Percentiles rank a stretch among this genome's conserved stretches.
phyloP scores from a whole-genome alignment of 345 rosid genomes.

The Populus pruinosa region DNA sequence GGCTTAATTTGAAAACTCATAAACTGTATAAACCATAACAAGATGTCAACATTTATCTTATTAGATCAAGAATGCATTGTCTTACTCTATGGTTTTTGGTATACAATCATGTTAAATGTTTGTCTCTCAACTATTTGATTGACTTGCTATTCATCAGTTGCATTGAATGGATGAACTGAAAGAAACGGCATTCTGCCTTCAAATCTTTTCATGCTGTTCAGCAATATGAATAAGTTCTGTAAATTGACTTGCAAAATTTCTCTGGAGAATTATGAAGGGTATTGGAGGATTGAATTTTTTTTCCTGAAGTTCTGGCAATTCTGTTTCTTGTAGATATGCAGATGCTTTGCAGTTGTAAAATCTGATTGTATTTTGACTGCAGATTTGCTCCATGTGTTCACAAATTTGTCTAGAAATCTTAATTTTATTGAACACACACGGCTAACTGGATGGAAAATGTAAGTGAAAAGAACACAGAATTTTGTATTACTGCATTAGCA shows the following conservation, averaged over 20 bases:
- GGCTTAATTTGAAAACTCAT: no score
- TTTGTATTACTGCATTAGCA: no score
- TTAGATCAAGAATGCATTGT: background rate
- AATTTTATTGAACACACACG: slow-evolving; percentile 79
- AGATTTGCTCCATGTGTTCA: slow-evolving; percentile 75
- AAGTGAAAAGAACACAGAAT: slow-evolving; percentile 27
- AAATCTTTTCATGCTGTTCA: background rate
- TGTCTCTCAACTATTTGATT: background rate
- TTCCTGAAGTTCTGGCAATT: background rate
- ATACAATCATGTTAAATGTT: no score
- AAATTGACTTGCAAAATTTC: no score
- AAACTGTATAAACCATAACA: no score
- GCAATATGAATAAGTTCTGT: no score
- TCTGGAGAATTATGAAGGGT: no score
- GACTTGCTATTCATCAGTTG: background rate
- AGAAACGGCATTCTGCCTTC: background rate
- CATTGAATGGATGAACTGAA: background rate
- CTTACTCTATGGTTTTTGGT: no score
- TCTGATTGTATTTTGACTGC: slow-evolving; percentile 24
- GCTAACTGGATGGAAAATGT: slow-evolving; percentile 92
- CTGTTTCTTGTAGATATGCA: no score
- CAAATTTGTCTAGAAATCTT: slow-evolving; percentile 67
- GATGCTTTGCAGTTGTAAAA: background rate
- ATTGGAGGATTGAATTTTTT: no score
- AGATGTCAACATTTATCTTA: no score